Base-by-base conservation (phyloP, 2,329 filamentous ascomycete species). In the Knufia petricola region DNA sequence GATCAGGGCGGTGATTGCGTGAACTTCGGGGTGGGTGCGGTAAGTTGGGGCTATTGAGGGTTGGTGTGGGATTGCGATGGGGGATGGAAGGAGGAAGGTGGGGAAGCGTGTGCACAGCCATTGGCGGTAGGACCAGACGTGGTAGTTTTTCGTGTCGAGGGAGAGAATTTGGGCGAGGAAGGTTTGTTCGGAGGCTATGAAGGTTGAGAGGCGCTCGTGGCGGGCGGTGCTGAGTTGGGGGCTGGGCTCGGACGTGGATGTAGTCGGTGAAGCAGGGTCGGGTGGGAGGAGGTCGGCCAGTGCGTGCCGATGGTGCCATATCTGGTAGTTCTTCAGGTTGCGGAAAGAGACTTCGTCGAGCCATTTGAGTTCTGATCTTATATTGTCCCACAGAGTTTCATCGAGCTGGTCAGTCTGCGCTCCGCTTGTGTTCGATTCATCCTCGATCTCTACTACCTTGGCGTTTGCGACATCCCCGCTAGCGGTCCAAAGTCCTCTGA, bases 321-420 rank as follows among this genome's bases (percentile, higher is more conserved):
- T 98, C 69, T 98, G 92, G 70, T 98, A 98, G 70, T 96, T 98
- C 68, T 98, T 98, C 61, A 94, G 81, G 64, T 95, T 84, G 50
- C 79, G 74, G 46, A 94, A 72, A 9, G 90, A 86, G 23, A 92
- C 81, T 9, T 79, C 72, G 66, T 95, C 94, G 45, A 98, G 74
- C 88, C 90, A 98, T 37, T 72, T 70, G 40, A 95, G 74, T 66
- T 98, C 92, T 2, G 10, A 19, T 28, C 34, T 42, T 32, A 56
- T 36, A n/a, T 36, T 36, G 32, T 6, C 15, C 32, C 32, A 36
- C 4, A 36, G 15, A 48, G 81, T 70, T 41, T 82, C 74, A 41
- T 77, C 66, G 21, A 94, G 72, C 17, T 36, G 12, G 8, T 28
- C 28, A 4, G 21, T 20, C 12, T 50, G 10, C 9, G n/a, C 26